These are phyloP conservation scores for Cercospora citrullina DNA, from an alignment of 2,329 filamentous ascomycete genomes.

Conservation along the genomic window DNA sequence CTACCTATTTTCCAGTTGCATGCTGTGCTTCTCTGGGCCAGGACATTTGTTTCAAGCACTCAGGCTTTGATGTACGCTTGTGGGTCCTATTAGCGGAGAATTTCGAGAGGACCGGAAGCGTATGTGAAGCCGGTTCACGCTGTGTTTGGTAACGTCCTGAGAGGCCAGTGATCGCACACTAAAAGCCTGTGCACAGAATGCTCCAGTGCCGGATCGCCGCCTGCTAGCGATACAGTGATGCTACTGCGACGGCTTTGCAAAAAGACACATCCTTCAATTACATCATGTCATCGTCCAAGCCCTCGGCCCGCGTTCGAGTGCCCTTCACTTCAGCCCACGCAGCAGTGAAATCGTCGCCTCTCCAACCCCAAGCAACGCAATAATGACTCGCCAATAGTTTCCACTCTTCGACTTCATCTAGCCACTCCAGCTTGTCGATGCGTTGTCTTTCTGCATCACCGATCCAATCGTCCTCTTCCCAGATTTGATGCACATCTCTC, in stretches of 20 bases:
- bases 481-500: constrained; percentile 67
- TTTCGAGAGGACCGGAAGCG: background rate
- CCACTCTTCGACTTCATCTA: constrained; percentile 97
- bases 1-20: background rate
- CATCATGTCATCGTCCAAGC: constrained; percentile 25
- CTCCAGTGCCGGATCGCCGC: background rate
- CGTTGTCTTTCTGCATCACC: constrained; percentile 69
- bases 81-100: background rate
- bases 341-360: constrained; percentile 41
- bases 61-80: background rate
- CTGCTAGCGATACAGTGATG: background rate
- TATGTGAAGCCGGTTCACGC: background rate
- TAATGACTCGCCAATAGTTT: constrained; percentile 84
- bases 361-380: constrained; percentile 85
- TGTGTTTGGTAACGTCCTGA: background rate
- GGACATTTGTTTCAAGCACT: background rate
- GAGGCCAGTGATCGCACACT: background rate
- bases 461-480: constrained; percentile 68
- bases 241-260: background rate
- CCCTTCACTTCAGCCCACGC: constrained; percentile 32
- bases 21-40: background rate
- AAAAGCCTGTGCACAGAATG: background rate
- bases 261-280: background rate
- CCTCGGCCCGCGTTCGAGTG: constrained; percentile 21
- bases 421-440: constrained; percentile 75